phyloP scores from a whole-genome alignment of 495 filamentous ascomycete species.

The Tuber brumale region DNA sequence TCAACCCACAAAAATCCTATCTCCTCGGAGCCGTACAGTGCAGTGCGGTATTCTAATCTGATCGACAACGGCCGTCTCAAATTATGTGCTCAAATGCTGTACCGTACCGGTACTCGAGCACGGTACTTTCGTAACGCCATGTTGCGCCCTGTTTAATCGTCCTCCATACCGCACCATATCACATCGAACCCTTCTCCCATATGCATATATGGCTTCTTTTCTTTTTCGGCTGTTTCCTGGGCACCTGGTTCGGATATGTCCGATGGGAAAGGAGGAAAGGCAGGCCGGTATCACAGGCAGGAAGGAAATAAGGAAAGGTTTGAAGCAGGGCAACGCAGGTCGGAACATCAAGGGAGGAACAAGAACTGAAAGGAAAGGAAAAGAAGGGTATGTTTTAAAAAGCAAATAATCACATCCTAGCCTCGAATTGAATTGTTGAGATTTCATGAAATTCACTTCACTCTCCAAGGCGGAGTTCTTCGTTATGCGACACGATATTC shows the following conservation, averaged over 20 bases:
- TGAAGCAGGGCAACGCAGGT: neutral
- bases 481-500: neutral
- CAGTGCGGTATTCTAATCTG: neutral
- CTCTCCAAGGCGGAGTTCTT: neutral
- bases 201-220: neutral
- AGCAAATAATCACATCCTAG: neutral
- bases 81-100: neutral
- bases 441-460: neutral
- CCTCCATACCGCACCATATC: slow-evolving; percentile 2
- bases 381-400: neutral
- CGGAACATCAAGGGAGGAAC: neutral
- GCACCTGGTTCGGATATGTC: neutral
- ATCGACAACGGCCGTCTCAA: neutral
- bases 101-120: too few species aligned
- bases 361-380: neutral
- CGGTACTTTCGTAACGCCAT: neutral
- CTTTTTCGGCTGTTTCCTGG: neutral
- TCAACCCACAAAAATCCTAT: neutral
- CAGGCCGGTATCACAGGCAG: neutral
- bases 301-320: neutral
- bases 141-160: neutral
- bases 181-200: neutral
- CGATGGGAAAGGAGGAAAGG: neutral
- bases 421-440: neutral
- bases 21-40: neutral